Percentiles rank a stretch among this genome's conserved stretches.
phyloP scores from a whole-genome alignment of 768 basidiomycete genomes.

The Dacryopinax primogenitus region DNA sequence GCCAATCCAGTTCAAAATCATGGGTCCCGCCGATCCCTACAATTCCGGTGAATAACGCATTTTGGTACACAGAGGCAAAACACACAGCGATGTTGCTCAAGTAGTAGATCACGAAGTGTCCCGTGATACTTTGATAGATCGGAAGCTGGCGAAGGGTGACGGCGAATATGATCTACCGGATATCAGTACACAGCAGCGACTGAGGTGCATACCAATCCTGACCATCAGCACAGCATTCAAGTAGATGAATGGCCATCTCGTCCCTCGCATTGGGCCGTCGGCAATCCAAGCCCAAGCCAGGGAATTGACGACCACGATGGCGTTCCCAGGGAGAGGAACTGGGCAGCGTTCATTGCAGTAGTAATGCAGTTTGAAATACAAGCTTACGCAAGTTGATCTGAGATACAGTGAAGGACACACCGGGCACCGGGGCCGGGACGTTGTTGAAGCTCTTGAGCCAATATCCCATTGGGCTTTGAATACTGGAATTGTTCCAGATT shows the following conservation, averaged over 20 bases:
- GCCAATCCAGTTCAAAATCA: constrained; percentile 22
- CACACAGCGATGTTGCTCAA: constrained; percentile 5
- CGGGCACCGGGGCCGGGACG: constrained; percentile 17
- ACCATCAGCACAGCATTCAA: constrained; percentile 13
- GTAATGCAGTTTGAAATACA: too few species aligned
- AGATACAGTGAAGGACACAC: constrained; percentile 17
- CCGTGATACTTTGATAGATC: constrained; percentile 17
- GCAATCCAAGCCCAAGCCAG: constrained; percentile 5
- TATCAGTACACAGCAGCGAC: neutral
- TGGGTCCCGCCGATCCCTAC: constrained; percentile 18
- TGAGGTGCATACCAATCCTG: neutral
- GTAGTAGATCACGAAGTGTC: constrained; percentile 18
- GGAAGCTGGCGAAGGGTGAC: constrained; percentile 14
- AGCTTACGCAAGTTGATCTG: constrained; percentile 18
- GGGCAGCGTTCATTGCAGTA: neutral
- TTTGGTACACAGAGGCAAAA: neutral
- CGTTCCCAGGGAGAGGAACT: constrained; percentile 12
- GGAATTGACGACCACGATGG: neutral
- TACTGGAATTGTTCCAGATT: constrained; percentile 12
- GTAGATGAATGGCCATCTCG: constrained; percentile 4
- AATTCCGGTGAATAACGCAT: neutral
- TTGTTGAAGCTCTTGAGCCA: constrained; percentile 22
- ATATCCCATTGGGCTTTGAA: constrained; percentile 18
- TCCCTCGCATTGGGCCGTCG: neutral
- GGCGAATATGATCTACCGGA: constrained; percentile 17